These are phyloP conservation scores for Zymoseptoria pseudotritici DNA, from an alignment of 2,329 filamentous ascomycete genomes.

Conservation along the genomic window DNA sequence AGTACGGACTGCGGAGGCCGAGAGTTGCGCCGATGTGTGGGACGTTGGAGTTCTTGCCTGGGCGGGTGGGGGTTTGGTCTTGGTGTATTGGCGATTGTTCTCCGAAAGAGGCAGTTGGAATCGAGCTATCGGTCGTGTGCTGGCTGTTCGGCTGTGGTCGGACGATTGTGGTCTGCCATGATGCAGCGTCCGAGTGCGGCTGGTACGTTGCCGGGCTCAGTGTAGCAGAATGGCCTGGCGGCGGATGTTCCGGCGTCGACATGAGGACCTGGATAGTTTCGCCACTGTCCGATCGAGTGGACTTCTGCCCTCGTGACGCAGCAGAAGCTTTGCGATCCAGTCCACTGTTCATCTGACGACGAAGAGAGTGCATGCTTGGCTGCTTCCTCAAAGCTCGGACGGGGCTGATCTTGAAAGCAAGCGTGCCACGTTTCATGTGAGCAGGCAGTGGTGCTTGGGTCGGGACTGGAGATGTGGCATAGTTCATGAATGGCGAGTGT, in stretches of 20 bases:
- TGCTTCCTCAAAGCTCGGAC: slow-evolving; percentile 26
- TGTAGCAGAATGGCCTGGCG: not conserved
- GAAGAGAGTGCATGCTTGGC: slow-evolving; percentile 27
- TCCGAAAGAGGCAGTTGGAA: slow-evolving; percentile 5
- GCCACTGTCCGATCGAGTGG: slow-evolving; percentile 29
- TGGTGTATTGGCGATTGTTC: not conserved
- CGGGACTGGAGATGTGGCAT: slow-evolving; percentile 18
- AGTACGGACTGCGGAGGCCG: slow-evolving; percentile 12
- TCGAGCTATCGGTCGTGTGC: slow-evolving; percentile 1
- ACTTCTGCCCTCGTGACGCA: not conserved
- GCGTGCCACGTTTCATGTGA: slow-evolving; percentile 28
- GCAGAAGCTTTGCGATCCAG: slow-evolving; percentile 8
- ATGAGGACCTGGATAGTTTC: slow-evolving; percentile 38
- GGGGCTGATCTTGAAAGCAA: slow-evolving; percentile 26
- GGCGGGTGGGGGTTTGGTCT: slow-evolving; percentile 15
- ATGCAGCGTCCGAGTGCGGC: not conserved
- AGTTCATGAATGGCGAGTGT: slow-evolving; percentile 25
- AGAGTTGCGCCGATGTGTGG: slow-evolving; percentile 12
- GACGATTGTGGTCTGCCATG: slow-evolving; percentile 9
- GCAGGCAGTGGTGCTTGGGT: slow-evolving; percentile 23
- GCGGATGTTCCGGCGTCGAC: slow-evolving; percentile 12
- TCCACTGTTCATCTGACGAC: slow-evolving; percentile 20
- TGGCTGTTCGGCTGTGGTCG: not conserved
- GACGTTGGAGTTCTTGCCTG: slow-evolving; percentile 13
- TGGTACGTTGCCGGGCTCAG: slow-evolving; percentile 2